Base-by-base conservation (phyloP, 2,329 filamentous ascomycete species). In the Scortechinia acanthostroma region DNA sequence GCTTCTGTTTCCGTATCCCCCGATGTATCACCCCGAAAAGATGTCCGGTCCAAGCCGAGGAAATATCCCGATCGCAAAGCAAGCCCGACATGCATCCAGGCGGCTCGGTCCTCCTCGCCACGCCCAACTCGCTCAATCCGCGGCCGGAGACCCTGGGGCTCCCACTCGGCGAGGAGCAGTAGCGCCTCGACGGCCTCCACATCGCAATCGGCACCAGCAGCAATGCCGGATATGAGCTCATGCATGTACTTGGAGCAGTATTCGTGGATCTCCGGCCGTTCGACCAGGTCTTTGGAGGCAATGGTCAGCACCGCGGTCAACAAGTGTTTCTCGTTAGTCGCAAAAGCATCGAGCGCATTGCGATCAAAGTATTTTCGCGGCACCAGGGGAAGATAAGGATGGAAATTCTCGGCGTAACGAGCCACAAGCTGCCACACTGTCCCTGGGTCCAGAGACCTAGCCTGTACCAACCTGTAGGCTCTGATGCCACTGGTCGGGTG, bases 71-170 rank as follows among this genome's bases (percentile, higher is more conserved):
- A 75, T 4, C 84, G 73, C 4, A 88, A 63, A 2, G 84, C 84
- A 17, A 83, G 73, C 1, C 84, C 84, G 4, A 87, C 81, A 52
- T 87, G 80, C 83, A 88, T 88, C 84, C 84, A 88, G 0, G 83
- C 82, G 22, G 84, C 82, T 40, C 84, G 74, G 52, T 88, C 83
- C 55, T 88, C 84, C 57, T 88, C 83, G 5, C 84, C 84, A 46
- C 83, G 73, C 0, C 83, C 84, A 17, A 88, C 79, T 21, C 76
- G 70, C 22, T 78, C 78, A 22, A 77, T 76, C 23, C 74, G 67
- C 2, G 73, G 73, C 4, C 80, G 68, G 2, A 80, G 72, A 0
- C 79, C 77, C 49, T 85, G 83, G 0, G 82, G 81, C 4, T 81
- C 82, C 84, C 84, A 88, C 54, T 88, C 83, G 0, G 84, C 83